phyloP scores from a whole-genome alignment of 306 rosid species.

The Acacia confusa region DNA sequence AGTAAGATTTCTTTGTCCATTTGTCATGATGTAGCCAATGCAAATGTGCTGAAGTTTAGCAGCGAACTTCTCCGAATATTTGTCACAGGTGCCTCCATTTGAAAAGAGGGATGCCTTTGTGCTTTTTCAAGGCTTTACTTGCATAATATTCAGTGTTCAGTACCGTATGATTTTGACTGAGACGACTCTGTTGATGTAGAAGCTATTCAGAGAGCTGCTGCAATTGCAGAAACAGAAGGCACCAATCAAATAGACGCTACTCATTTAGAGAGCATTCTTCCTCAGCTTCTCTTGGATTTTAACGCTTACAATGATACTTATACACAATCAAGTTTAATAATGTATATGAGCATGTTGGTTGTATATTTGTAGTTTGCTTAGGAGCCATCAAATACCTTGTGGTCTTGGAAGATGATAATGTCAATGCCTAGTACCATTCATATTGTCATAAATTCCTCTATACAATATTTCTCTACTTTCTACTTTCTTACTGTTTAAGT shows the following conservation, averaged over 20 bases:
- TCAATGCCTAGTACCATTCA: background rate
- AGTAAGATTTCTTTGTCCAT: background rate
- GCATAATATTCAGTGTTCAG: background rate
- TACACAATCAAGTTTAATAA: background rate
- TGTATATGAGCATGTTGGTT: background rate
- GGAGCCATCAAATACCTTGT: background rate
- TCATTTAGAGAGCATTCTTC: constrained; percentile 74
- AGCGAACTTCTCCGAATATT: too few species aligned
- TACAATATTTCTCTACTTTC: background rate
- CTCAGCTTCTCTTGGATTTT: constrained; percentile 56
- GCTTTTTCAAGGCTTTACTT: constrained; percentile 10
- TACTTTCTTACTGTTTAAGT: background rate
- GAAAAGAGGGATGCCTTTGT: too few species aligned
- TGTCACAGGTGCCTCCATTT: constrained; percentile 37
- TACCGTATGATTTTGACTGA: background rate
- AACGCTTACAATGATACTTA: constrained; percentile 27
- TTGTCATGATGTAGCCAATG: constrained; percentile 63
- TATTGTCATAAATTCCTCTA: background rate
- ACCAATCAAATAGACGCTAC: constrained; percentile 52
- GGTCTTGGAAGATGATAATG: background rate
- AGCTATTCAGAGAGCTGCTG: constrained; percentile 61
- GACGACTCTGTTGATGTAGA: constrained; percentile 39
- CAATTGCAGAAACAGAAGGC: constrained; percentile 60
- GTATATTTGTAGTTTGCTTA: constrained; percentile 1
- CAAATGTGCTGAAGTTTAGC: constrained; percentile 45